Evolutionary conservation across 225 moss, liverwort and hornwort species (phyloP).

Genomic region (Physcomitrellopsis africana): DNA sequence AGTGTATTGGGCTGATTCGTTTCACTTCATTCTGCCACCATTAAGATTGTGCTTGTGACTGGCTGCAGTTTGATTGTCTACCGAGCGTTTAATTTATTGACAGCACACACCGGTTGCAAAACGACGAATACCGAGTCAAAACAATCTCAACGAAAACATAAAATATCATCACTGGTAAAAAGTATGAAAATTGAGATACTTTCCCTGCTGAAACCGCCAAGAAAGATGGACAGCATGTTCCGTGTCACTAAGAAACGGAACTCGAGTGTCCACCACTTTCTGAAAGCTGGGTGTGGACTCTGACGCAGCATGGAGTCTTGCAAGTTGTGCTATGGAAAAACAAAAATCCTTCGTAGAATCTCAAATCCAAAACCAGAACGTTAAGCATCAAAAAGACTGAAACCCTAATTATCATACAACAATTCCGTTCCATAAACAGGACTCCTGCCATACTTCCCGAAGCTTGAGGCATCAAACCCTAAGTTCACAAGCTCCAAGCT

Average conservation of each 20-base stretch:
- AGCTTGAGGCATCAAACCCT: neutral
- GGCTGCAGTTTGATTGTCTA: too few relatives aligned
- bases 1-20: too few relatives aligned
- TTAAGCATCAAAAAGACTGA: neutral
- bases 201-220: slow-evolving; percentile 56
- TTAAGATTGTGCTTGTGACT: too few relatives aligned
- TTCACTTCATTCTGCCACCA: too few relatives aligned
- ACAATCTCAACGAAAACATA: neutral
- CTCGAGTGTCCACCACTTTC: slow-evolving; percentile 63
- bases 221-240: slow-evolving; percentile 56
- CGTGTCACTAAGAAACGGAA: slow-evolving; percentile 65
- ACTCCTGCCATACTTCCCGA: neutral
- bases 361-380: slow-evolving; percentile 16
- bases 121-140: slow-evolving; percentile 11
- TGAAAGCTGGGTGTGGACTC: slow-evolving; percentile 60
- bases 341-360: slow-evolving; percentile 53
- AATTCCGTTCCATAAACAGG: neutral
- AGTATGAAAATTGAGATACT: slow-evolving; percentile 2
- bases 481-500: too few relatives aligned
- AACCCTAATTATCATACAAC: neutral
- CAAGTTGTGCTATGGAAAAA: slow-evolving; percentile 66
- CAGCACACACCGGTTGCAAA: neutral
- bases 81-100: too few relatives aligned
- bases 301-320: slow-evolving; percentile 61
- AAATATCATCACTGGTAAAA: neutral